Evolutionary conservation across 495 filamentous ascomycete species (phyloP), one percentile per base, ranked within the genome.

Genomic region (Hypoxylon intermedium): DNA sequence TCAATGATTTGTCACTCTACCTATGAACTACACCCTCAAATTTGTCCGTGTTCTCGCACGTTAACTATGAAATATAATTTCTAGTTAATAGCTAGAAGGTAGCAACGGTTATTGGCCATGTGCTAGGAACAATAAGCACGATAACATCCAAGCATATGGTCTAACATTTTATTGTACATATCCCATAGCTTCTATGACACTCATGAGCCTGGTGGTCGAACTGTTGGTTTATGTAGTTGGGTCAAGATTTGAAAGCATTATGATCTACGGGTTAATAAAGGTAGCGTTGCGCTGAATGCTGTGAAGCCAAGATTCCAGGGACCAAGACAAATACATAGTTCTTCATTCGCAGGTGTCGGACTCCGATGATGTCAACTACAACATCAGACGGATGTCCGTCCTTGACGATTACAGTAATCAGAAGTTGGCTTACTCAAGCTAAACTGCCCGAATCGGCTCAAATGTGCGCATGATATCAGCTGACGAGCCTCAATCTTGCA

Each of bases 381-480:
- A 59, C 54, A 50, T 59, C 37, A 47, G 51, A 52, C 61, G 61
- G 61, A 65, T 31, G 51, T 65, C 61, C 61, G 61, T 18, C 16
- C 21, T 43, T 13, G 19, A 59, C 61, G 30, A 31, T 46, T 61
- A 66, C 48, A 66, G 63, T 66, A 66, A 66, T 66, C 63, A 61
- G 41, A 48, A 34, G 41, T 47, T 57, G 63, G 58, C 63, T 66
- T 66, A 66, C 63, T 66, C 46, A 61, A 56, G 57, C 26, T 28
- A 49, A 51, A 43, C 57, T 61, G 57, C 63, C 58, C 57, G 46
- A 50, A 61, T 48, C 46, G 47, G 53, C 30, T 21, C 19, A 18
- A 43, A 31, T 47, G 15, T 33, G n/a, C n/a, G 19, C 41, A 49
- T 57, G 55, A 16, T 31, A 57, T 61, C 58, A 57, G 47, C 63